Conservation (phyloP, 2,329 filamentous ascomycete species). For the Thelonectria olida region DNA sequence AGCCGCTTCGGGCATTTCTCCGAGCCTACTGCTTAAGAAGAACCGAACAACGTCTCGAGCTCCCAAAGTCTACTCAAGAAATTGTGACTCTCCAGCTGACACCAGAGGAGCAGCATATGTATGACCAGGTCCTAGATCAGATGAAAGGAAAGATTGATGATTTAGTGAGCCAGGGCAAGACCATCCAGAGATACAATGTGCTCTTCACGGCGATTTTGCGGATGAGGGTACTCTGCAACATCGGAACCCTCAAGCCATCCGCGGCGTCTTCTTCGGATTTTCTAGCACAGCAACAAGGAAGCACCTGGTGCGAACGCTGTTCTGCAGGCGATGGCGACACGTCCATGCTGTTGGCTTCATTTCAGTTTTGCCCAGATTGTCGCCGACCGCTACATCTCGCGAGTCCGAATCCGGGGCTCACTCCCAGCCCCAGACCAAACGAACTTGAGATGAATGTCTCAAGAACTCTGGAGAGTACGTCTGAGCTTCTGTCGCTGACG, state of each 20-base stretch:
- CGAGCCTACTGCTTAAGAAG: constrained; percentile 13
- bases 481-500: too few relatives aligned
- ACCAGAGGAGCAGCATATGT: not conserved
- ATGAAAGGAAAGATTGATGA: constrained; percentile 1
- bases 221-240: constrained; percentile 21
- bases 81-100: not conserved
- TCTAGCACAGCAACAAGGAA: not conserved
- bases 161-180: not conserved
- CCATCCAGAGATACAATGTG: constrained; percentile 2
- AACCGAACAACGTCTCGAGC: constrained; percentile 5
- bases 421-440: not conserved
- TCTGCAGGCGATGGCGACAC: not conserved
- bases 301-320: constrained; percentile 12
- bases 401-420: not conserved
- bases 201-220: constrained; percentile 8
- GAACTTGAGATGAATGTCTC: not conserved
- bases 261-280: not conserved
- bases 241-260: not conserved
- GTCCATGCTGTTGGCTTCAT: not conserved
- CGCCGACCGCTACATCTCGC: not conserved
- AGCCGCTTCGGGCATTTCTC: constrained; percentile 6
- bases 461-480: not conserved
- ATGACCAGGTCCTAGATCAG: not conserved
- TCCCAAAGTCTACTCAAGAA: not conserved
- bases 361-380: constrained; percentile 12